phyloP scores from a whole-genome alignment of 1,139 yeast species.

The Kodamaea ohmeri region DNA sequence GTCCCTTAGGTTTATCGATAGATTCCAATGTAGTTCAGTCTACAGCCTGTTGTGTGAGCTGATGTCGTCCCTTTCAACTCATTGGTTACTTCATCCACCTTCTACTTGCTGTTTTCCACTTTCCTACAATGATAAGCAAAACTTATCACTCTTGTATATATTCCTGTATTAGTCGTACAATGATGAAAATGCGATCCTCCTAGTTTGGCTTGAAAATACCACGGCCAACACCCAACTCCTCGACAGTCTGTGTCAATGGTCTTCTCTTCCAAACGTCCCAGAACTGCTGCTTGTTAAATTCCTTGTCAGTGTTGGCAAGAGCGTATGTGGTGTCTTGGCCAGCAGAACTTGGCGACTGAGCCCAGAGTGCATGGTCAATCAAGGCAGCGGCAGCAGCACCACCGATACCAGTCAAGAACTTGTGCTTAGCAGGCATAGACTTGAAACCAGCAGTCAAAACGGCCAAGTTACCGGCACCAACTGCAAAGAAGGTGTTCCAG shows the following conservation, averaged over 20 bases:
- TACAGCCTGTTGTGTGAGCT: neutral
- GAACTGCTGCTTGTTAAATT: constrained; percentile 58
- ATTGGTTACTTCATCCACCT: too few species aligned
- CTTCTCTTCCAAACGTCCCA: constrained; percentile 84
- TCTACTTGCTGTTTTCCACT: too few species aligned
- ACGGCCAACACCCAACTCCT: constrained; percentile 68
- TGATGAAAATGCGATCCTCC: constrained; percentile 5
- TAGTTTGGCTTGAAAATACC: constrained; percentile 39
- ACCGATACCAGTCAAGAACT: constrained; percentile 40
- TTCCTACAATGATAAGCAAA: too few species aligned
- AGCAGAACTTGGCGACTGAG: constrained; percentile 43
- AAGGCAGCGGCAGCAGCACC: constrained; percentile 43
- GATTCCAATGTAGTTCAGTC: constrained; percentile 1
- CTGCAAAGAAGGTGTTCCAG: constrained; percentile 49
- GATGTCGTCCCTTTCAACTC: neutral
- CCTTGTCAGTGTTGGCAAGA: constrained; percentile 35
- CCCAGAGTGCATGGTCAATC: constrained; percentile 42
- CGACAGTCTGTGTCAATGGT: constrained; percentile 78
- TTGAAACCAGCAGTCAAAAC: constrained; percentile 43
- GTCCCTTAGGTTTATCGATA: too few species aligned
- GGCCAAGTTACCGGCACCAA: constrained; percentile 42
- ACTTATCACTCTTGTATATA: constrained; percentile 3
- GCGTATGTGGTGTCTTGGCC: constrained; percentile 37
- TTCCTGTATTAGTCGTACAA: constrained; percentile 4
- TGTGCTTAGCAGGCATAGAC: constrained; percentile 43